Base-by-base conservation (phyloP, 306 rosid genomes). In the Begonia peltatifolia region DNA sequence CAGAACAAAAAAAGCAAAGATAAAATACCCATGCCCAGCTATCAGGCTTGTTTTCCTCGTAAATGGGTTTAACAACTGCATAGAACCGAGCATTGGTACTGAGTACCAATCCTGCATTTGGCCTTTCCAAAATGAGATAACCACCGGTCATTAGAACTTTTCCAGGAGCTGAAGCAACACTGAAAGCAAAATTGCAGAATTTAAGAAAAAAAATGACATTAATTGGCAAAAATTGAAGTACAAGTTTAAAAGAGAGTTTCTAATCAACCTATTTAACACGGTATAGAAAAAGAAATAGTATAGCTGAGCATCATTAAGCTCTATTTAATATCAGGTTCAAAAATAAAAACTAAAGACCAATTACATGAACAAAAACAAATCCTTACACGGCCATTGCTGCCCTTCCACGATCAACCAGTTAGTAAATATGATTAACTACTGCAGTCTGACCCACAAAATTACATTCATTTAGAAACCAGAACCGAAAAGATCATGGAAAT, bases 91-190 rank as follows among this genome's bases (percentile, higher is more conserved):
- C 85, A 59, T 73, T 86, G 16, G 93, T 86, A 50, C 95, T 79
- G 48, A 86, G 95, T 7, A 82, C 80, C 15, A 86, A 84, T 9
- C 95, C 95, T 6, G 85, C 74, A 55, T 79, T 82, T 14, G 93
- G 93, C 70, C 85, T 71, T 68, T 86, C 95, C 46, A 86, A 47
- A 52, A 85, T 68, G 42, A 85, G 87, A 63, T 82, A 85, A 18
- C 93, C 95, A 10, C 95, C 95, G 0, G 83, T 74, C 61, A 85
- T 62, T 57, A 85, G 56, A 46, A 85, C 95, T 68, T 85, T 85
- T 47, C 93, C 95, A 10, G 95, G 93, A 66, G 95, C 85, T 49
- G 95, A 85, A 70, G 81, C 76, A 63, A 78, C 81, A 50, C 88
- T 84, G 74, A 36, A 53, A 16, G 25, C 2, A 8, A 58, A 38